phyloP scores from a whole-genome alignment of 192 early-diverging fungal species.

The Entophlyctis luteolus region DNA sequence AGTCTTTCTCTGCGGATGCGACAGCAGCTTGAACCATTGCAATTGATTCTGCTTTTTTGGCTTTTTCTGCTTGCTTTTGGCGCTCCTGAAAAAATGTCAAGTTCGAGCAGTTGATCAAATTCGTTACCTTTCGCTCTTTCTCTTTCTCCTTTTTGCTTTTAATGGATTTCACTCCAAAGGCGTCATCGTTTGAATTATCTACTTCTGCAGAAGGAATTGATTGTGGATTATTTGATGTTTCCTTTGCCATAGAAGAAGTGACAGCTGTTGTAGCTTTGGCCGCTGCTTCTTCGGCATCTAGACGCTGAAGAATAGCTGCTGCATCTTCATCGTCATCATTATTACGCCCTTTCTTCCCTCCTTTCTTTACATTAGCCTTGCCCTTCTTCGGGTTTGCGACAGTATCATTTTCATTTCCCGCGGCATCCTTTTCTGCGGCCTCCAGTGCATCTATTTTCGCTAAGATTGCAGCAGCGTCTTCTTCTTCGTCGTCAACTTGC shows the following conservation, averaged over 20 bases:
- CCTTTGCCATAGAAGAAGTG: slow-evolving; percentile 12
- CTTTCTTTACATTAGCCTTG: slow-evolving; percentile 17
- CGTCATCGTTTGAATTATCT: slow-evolving; percentile 42
- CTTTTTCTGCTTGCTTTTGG: slow-evolving; percentile 68
- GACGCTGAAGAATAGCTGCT: slow-evolving; percentile 42
- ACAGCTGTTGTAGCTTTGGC: not conserved
- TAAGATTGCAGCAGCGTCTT: slow-evolving; percentile 45
- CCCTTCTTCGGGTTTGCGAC: slow-evolving; percentile 15
- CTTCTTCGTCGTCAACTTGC: slow-evolving; percentile 38
- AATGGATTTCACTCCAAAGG: slow-evolving; percentile 45
- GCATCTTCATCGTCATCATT: slow-evolving; percentile 51
- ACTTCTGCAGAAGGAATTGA: slow-evolving; percentile 30
- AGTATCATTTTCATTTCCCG: slow-evolving; percentile 30
- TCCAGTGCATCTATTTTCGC: slow-evolving; percentile 37
- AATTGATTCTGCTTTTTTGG: slow-evolving; percentile 35
- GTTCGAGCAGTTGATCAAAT: slow-evolving; percentile 9
- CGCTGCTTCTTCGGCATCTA: slow-evolving; percentile 35
- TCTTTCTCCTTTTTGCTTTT: slow-evolving; percentile 89
- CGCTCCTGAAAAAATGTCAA: slow-evolving; percentile 39
- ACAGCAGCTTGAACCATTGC: slow-evolving; percentile 15
- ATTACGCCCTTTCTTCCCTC: slow-evolving; percentile 31
- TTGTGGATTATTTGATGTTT: slow-evolving; percentile 19
- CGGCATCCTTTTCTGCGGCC: slow-evolving; percentile 58
- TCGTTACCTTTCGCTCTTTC: slow-evolving; percentile 63
- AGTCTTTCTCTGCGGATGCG: not conserved